Evolutionary conservation across 257 asterid species (phyloP), one percentile per base, ranked within the genome.

Genomic region (Solanum etuberosum): DNA sequence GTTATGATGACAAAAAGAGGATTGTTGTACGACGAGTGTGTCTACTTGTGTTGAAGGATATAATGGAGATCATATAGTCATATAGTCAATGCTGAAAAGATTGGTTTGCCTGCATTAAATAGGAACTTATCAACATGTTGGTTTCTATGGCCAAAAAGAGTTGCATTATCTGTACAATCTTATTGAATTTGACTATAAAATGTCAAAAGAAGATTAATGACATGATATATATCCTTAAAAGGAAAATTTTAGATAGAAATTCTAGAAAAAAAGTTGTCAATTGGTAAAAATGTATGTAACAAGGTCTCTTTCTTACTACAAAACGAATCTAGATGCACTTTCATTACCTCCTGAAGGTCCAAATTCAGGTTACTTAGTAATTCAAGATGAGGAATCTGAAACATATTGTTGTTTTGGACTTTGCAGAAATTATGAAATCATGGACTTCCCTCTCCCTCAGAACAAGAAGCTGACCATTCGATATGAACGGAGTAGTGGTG

Each of bases 321-420:
- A 70, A 14, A 90, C 78, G 61, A 87, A 87, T 54, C 93, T 92
- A 13, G 92, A 92, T 1, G 12, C 70, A 5, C 54, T 90, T 18
- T 74, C 87, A 9, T 84, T 85, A 6, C 70, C 48, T 1, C 94
- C 95, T 0, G 92, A 92, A 40, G 96, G 94, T 82, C 96, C 97
- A 13, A 91, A 92, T 74, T 91, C 95, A 0, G 97, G 98, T 16
- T 93, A 82, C 91, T 83, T 95, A 7, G 93, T 94, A 1, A 88
- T 95, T 61, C 96, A 92, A 51, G 98, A 94, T 87, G 91, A 87
- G 61, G 96, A 94, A 87, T 89, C 93, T 0, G 92, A 89, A 76
- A 91, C 91, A 1, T 90, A 94, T 82, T 72, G 89, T 0, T 95
- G 94, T 76, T 94, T 94, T 42, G 98, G 96, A 7, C 73, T 71